These are phyloP conservation scores for Candida xiaguanensis DNA, from an alignment of 805 yeast genomes.

Conservation along the genomic window DNA sequence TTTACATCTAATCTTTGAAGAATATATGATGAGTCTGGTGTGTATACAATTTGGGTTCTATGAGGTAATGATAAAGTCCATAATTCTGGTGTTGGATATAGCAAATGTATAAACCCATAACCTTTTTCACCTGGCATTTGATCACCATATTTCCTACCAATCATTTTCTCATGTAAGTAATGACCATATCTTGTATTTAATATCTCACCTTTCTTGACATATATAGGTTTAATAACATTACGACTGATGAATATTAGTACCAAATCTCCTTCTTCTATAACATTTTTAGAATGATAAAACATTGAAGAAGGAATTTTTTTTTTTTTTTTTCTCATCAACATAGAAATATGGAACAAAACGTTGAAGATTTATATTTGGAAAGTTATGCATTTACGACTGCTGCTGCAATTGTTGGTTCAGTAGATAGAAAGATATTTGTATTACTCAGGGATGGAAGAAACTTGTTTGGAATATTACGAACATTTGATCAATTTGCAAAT, in stretches of 20 bases:
- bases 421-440: slow-evolving; percentile 78
- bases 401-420: slow-evolving; percentile 85
- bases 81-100: slow-evolving; percentile 91
- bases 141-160: slow-evolving; percentile 77
- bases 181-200: slow-evolving; percentile 88
- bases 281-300: slow-evolving; percentile 57
- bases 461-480: slow-evolving; percentile 83
- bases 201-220: slow-evolving; percentile 52
- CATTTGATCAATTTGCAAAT: slow-evolving; percentile 94
- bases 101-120: slow-evolving; percentile 78
- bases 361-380: slow-evolving; percentile 63
- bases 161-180: slow-evolving; percentile 80
- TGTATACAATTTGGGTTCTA: slow-evolving; percentile 94
- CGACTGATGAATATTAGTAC: slow-evolving; percentile 85
- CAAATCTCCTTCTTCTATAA: slow-evolving; percentile 81
- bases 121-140: slow-evolving; percentile 78
- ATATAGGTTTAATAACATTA: slow-evolving; percentile 71
- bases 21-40: slow-evolving; percentile 91
- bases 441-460: slow-evolving; percentile 86
- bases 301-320: slow-evolving; percentile 27
- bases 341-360: slow-evolving; percentile 31
- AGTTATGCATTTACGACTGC: slow-evolving; percentile 84
- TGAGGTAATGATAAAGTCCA: slow-evolving; percentile 98
- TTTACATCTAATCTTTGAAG: slow-evolving; percentile 74
- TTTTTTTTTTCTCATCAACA: slow-evolving; percentile 5